These are phyloP conservation scores for Pichia sp. DNA, from an alignment of 1,139 yeast species.

Conservation along the genomic window DNA sequence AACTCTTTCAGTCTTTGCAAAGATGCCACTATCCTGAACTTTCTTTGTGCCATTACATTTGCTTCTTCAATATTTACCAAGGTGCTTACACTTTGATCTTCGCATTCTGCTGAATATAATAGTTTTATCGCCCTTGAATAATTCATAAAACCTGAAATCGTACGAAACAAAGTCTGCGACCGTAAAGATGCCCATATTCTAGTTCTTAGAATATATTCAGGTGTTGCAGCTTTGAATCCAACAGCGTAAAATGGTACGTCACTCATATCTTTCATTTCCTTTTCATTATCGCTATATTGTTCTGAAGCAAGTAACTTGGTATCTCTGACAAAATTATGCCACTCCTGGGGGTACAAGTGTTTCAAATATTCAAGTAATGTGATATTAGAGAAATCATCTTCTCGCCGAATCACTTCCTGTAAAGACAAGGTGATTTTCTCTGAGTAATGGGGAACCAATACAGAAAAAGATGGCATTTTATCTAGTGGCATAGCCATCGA, in stretches of 20 bases:
- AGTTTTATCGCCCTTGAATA: constrained; percentile 44
- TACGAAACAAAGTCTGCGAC: constrained; percentile 51
- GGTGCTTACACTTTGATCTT: constrained; percentile 24
- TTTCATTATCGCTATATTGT: constrained; percentile 51
- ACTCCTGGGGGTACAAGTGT: constrained; percentile 96
- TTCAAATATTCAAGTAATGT: constrained; percentile 93
- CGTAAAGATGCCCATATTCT: constrained; percentile 57
- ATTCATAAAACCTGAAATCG: constrained; percentile 56
- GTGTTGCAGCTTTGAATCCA: constrained; percentile 52
- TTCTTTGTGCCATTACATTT: constrained; percentile 49
- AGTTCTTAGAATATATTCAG: constrained; percentile 49
- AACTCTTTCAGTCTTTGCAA: constrained; percentile 63
- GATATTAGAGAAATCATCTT: constrained; percentile 96
- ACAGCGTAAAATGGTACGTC: constrained; percentile 92
- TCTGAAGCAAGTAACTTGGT: constrained; percentile 98
- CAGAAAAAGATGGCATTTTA: constrained; percentile 98
- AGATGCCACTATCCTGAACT: constrained; percentile 64
- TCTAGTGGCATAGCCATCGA: constrained; percentile 98
- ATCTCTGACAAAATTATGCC: constrained; percentile 99
- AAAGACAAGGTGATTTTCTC: constrained; percentile 92
- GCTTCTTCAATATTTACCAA: constrained; percentile 38
- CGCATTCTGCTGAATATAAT: constrained; percentile 43
- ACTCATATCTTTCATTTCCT: constrained; percentile 65
- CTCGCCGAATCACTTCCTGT: constrained; percentile 97
- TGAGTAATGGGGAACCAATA: constrained; percentile 94